A percentile compares a stretch with the other conserved stretches of the same genome.
Evolutionary conservation across 140 eudicot genomes (phyloP).

Genomic region (Cichorium intybus): DNA sequence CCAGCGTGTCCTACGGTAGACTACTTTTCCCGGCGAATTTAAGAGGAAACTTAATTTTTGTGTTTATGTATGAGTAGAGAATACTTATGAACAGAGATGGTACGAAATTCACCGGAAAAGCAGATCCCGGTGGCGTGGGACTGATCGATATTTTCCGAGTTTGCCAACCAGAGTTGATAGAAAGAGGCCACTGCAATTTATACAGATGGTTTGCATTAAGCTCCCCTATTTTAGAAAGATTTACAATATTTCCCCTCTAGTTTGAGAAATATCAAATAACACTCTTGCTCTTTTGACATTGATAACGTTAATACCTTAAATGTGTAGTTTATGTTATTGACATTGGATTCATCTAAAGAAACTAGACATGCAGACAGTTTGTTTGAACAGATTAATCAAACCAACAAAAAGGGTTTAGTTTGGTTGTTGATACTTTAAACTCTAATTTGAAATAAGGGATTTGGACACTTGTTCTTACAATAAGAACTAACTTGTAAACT

Average conservation of each 20-base stretch:
- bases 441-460: too few species aligned
- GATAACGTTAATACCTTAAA: neutral
- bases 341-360: neutral
- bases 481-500: too few species aligned
- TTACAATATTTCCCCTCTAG: neutral
- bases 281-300: neutral
- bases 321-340: neutral
- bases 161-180: conserved; percentile 64
- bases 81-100: conserved; percentile 5
- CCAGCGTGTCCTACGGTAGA: neutral
- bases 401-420: too few species aligned
- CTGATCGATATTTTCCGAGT: conserved; percentile 13
- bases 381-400: neutral
- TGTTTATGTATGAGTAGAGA: neutral
- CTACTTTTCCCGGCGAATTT: conserved; percentile 2
- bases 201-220: conserved; percentile 37
- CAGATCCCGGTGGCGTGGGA: conserved; percentile 26
- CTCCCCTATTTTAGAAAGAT: conserved; percentile 11
- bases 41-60: conserved; percentile 10
- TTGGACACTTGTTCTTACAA: too few species aligned
- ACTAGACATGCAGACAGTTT: neutral
- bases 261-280: neutral
- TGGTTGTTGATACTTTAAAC: too few species aligned
- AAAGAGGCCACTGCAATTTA: conserved; percentile 39
- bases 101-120: conserved; percentile 19